These are phyloP conservation scores for Amylostereum areolatum DNA, from an alignment of 1,284 basidiomycete species.

Conservation along the genomic window DNA sequence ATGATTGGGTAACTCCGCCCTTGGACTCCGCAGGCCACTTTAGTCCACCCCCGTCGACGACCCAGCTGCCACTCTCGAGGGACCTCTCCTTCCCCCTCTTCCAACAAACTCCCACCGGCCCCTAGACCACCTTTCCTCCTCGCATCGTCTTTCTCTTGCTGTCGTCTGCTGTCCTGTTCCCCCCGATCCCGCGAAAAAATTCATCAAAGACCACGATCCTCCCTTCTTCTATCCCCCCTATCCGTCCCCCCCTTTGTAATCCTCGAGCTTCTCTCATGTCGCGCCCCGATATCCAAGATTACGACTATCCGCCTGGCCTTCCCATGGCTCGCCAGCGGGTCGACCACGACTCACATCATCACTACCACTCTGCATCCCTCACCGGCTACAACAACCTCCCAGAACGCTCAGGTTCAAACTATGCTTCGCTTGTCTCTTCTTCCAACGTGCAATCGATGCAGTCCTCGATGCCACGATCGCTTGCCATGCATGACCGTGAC, in stretches of 20 bases:
- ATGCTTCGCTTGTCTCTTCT: conserved; percentile 9
- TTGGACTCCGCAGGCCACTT: no score
- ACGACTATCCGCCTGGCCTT: conserved; percentile 32
- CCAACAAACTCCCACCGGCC: no score
- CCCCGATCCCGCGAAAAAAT: conserved; percentile 11
- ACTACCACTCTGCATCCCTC: background rate
- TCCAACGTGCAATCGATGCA: conserved; percentile 12
- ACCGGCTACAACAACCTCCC: background rate
- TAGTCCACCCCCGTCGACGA: no score
- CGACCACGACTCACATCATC: conserved; percentile 1
- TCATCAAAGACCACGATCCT: background rate
- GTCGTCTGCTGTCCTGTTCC: conserved; percentile 18
- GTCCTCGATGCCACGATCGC: conserved; percentile 25
- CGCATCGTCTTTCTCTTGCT: conserved; percentile 20
- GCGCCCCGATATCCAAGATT: conserved; percentile 36
- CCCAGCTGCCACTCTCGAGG: no score
- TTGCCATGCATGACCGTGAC: conserved; percentile 24
- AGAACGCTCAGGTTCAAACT: conserved; percentile 15
- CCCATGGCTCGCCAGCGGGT: background rate
- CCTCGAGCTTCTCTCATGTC: conserved; percentile 23
- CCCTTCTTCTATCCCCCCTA: conserved; percentile 12
- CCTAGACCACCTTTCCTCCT: conserved; percentile 12
- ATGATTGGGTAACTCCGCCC: no score
- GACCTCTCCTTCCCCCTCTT: no score
- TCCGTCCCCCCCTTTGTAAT: conserved; percentile 1